Evolutionary conservation across 1,284 basidiomycete genomes (phyloP).

Genomic region (Limonomyces culmigenus): DNA sequence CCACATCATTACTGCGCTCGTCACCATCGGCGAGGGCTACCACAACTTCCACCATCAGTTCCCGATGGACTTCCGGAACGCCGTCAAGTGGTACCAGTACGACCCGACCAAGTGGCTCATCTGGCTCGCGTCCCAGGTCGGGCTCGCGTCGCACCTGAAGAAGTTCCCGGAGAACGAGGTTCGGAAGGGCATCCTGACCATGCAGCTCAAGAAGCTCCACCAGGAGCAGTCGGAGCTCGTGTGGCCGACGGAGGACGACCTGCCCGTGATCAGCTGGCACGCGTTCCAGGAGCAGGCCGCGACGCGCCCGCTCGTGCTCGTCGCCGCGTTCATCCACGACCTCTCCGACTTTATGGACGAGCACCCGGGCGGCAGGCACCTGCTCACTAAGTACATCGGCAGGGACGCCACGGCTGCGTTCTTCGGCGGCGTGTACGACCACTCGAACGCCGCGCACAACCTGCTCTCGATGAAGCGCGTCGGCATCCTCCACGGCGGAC

Average conservation of each 20-base stretch:
- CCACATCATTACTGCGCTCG: conserved; percentile 69
- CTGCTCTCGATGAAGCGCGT: conserved; percentile 74
- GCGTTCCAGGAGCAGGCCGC: conserved; percentile 2
- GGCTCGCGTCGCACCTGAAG: conserved; percentile 31
- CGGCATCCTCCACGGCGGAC: conserved; percentile 63
- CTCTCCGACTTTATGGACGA: conserved; percentile 21
- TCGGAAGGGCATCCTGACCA: conserved; percentile 32
- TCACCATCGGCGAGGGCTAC: conserved; percentile 66
- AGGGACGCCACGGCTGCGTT: conserved; percentile 49
- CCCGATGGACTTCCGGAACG: conserved; percentile 59
- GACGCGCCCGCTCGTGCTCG: conserved; percentile 28
- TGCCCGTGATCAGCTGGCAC: conserved; percentile 22
- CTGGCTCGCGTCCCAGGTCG: conserved; percentile 31
- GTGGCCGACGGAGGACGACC: conserved; percentile 18
- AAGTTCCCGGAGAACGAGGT: conserved; percentile 45
- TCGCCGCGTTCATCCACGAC: conserved; percentile 25
- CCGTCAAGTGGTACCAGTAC: conserved; percentile 46
- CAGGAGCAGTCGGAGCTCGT: conserved; percentile 10
- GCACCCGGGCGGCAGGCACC: conserved; percentile 22
- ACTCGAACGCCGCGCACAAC: conserved; percentile 51
- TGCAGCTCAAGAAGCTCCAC: conserved; percentile 27
- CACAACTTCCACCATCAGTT: conserved; percentile 74
- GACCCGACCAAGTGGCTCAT: conserved; percentile 77
- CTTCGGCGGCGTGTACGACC: conserved; percentile 56
- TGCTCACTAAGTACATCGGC: conserved; percentile 27